Base-by-base conservation (phyloP, 345 rosid species). In the Salix brachista region DNA sequence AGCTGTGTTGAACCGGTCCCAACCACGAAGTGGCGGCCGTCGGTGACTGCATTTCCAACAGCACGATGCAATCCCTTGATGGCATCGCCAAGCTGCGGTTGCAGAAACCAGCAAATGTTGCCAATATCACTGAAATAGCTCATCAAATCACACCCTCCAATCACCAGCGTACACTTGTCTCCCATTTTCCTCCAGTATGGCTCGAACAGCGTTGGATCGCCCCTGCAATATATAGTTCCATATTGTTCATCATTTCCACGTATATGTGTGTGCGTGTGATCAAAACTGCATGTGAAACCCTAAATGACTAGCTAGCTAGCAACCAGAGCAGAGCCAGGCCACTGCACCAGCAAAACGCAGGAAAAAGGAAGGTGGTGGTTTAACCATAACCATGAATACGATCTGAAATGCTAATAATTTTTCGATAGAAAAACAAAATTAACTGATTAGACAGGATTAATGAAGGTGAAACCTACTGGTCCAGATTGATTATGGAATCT, bases 1-100 rank as follows among this genome's bases (percentile, higher is more conserved):
- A 96, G 91, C 85, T 91, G 97, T 7, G 98, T 86, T 1, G 99
- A 91, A 10, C 99, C 99, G 0, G 93, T 91, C 34, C 99, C 99
- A 28, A 91, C 96, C 78, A 96, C 88, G 66, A 93, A 30, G 77
- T 85, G 77, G 0, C 86, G 78, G 23, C 80, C 94, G 2, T 87
- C 88, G 0, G 84, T 68, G 4, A 74, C 85, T 3, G 97, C 98
- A 69, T 96, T 96, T 11, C 94, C 90, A 14, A 90, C 87, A 46
- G 64, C 82, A 5, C 77, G 61, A 81, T 96, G 99, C 50, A 96
- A 32, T 52, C 88, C 72, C 80, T 85, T 82, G 86, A 96, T 88
- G 13, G 98, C 88, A 16, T 83, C 88, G 0, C 75, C 88, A 30
- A 96, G 89, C 70, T 82, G 84, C 19, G 93, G 90, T 75, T 83